These are phyloP conservation scores for Isoetes engelmannii DNA, from an alignment of 83 land plant genomes.

Conservation along the genomic window DNA sequence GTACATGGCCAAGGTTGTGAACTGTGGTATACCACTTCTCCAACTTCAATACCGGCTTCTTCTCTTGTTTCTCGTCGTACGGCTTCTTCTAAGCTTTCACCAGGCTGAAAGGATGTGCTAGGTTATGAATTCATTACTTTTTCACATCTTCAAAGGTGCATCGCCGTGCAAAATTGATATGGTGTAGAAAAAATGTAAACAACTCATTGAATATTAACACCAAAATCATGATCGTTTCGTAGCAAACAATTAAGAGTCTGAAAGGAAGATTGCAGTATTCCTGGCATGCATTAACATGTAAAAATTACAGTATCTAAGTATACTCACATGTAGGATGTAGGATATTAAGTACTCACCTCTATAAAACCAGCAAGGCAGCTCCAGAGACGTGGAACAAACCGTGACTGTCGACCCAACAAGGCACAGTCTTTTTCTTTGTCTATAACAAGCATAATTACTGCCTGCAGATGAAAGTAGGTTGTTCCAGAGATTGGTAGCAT, in stretches of 20 bases:
- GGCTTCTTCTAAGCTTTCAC: slow-evolving; percentile 95
- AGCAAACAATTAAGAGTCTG: too few species aligned
- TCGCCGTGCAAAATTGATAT: too few species aligned
- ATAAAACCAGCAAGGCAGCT: slow-evolving; percentile 94
- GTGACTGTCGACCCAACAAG: slow-evolving; percentile 66
- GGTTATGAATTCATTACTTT: too few species aligned
- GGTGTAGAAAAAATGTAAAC: too few species aligned
- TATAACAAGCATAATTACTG: slow-evolving; percentile 90
- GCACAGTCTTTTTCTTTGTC: slow-evolving; percentile 83
- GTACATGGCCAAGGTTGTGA: slow-evolving; percentile 98
- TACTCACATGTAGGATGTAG: neutral
- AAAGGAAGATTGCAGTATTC: too few species aligned
- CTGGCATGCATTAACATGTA: too few species aligned
- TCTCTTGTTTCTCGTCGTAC: slow-evolving; percentile 90
- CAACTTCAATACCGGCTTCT: slow-evolving; percentile 90
- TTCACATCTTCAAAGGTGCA: too few species aligned
- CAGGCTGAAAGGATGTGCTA: slow-evolving; percentile 57
- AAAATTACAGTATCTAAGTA: too few species aligned
- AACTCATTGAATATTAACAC: too few species aligned
- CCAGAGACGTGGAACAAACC: slow-evolving; percentile 93
- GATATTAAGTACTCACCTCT: slow-evolving; percentile 46
- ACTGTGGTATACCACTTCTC: slow-evolving; percentile 78
- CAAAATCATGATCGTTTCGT: too few species aligned
- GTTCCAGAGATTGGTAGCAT: too few species aligned
- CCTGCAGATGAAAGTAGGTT: slow-evolving; percentile 43